Conservation (phyloP, 306 rosid genomes). For the Quercus glauca region DNA sequence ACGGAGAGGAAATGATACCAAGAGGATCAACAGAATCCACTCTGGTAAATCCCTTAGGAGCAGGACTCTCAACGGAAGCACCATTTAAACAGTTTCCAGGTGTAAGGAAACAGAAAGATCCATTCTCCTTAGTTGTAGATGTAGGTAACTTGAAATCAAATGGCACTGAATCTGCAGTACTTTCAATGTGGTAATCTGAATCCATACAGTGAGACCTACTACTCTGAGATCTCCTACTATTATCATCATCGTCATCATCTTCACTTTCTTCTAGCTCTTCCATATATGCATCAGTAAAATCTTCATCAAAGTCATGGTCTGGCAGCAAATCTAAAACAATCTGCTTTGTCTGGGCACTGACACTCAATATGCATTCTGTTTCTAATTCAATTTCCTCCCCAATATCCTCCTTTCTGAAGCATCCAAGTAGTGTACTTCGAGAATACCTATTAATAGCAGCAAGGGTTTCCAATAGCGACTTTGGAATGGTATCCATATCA, state of each 20-base stretch:
- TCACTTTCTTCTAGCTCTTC: conserved; percentile 70
- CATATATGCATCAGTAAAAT: conserved; percentile 67
- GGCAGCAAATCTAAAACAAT: conserved; percentile 58
- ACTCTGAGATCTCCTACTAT: conserved; percentile 13
- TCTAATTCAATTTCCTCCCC: conserved; percentile 62
- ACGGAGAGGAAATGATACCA: not conserved
- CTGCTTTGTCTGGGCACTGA: conserved; percentile 76
- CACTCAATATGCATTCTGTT: conserved; percentile 56
- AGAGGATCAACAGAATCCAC: not conserved
- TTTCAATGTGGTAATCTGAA: conserved; percentile 40
- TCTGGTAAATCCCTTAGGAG: conserved; percentile 9
- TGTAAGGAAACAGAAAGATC: conserved; percentile 4
- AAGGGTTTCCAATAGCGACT: conserved; percentile 44
- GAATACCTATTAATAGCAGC: conserved; percentile 46
- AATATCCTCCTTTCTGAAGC: conserved; percentile 36
- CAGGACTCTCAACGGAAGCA: conserved; percentile 10
- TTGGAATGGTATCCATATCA: conserved; percentile 68
- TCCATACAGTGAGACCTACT: conserved; percentile 15
- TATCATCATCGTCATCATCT: conserved; percentile 31
- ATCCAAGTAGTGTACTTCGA: conserved; percentile 1
- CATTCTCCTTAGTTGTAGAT: conserved; percentile 17
- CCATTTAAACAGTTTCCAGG: conserved; percentile 14
- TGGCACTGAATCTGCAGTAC: conserved; percentile 58
- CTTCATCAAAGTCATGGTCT: conserved; percentile 46
- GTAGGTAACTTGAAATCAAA: conserved; percentile 17